A percentile compares a stretch with the other conserved stretches of the same genome.
Conservation (phyloP, 306 rosid species). For the Corylus avellana region DNA sequence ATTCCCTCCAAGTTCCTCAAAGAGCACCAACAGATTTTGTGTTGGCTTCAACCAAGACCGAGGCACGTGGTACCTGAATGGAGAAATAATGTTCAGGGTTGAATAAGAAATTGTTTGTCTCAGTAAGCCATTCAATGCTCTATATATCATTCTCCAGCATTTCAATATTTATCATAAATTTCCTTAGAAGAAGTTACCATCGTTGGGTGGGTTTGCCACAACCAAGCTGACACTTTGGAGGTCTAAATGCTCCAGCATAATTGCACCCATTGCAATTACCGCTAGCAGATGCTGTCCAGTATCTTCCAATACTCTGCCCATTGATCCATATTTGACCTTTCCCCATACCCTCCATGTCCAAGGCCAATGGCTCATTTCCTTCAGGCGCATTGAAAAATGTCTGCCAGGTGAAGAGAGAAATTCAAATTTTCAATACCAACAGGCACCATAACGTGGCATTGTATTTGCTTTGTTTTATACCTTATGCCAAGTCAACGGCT, state of each 20-base stretch:
- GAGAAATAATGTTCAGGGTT: conserved; percentile 16
- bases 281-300: conserved; percentile 84
- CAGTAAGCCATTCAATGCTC: conserved; percentile 8
- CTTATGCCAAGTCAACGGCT: conserved; percentile 99
- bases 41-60: conserved; percentile 91
- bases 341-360: conserved; percentile 97
- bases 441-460: conserved; percentile 10
- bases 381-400: conserved; percentile 74
- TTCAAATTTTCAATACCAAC: conserved; percentile 12
- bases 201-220: conserved; percentile 93
- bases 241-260: conserved; percentile 75
- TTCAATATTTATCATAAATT: background rate
- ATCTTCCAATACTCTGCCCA: conserved; percentile 89
- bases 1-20: conserved; percentile 97
- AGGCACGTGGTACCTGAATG: conserved; percentile 94
- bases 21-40: conserved; percentile 74
- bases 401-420: conserved; percentile 47
- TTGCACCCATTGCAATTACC: conserved; percentile 76
- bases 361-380: conserved; percentile 89
- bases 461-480: conserved; percentile 35
- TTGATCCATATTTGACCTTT: conserved; percentile 99
- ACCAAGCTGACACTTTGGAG: conserved; percentile 84
- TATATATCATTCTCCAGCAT: conserved; percentile 4
- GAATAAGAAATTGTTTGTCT: conserved; percentile 17
- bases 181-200: conserved; percentile 52